phyloP scores from a whole-genome alignment of 441 rosid genomes.

The Hypseocharis bilobata region DNA sequence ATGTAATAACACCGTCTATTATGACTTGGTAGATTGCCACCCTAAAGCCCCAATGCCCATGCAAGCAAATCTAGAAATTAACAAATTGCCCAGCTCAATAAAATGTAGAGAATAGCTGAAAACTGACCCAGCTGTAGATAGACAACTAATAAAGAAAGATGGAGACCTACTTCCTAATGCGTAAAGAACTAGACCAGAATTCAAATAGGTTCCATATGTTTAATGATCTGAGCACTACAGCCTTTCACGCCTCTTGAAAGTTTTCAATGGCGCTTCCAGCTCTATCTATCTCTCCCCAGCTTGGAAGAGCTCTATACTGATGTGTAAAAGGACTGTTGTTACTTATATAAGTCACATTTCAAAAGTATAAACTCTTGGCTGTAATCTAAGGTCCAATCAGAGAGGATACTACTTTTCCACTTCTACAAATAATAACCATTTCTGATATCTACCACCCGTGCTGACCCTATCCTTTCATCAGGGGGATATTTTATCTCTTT shows the following conservation, averaged over 20 bases:
- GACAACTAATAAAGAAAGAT: background rate
- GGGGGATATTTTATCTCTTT: background rate
- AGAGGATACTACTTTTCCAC: background rate
- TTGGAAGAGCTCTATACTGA: background rate
- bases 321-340: background rate
- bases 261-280: conserved; percentile 1
- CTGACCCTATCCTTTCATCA: background rate
- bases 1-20: no score
- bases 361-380: background rate
- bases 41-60: background rate
- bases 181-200: background rate
- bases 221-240: background rate
- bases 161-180: background rate
- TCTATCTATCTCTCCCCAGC: background rate
- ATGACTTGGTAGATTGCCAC: background rate
- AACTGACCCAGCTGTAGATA: background rate
- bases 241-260: background rate
- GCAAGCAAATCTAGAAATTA: background rate
- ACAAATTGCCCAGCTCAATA: background rate
- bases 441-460: background rate
- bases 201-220: background rate
- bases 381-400: background rate
- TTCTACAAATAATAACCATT: background rate
- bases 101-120: background rate
- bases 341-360: background rate